Evolutionary conservation across 2,329 filamentous ascomycete species (phyloP).

Genomic region (Parafenestella ontariensis): DNA sequence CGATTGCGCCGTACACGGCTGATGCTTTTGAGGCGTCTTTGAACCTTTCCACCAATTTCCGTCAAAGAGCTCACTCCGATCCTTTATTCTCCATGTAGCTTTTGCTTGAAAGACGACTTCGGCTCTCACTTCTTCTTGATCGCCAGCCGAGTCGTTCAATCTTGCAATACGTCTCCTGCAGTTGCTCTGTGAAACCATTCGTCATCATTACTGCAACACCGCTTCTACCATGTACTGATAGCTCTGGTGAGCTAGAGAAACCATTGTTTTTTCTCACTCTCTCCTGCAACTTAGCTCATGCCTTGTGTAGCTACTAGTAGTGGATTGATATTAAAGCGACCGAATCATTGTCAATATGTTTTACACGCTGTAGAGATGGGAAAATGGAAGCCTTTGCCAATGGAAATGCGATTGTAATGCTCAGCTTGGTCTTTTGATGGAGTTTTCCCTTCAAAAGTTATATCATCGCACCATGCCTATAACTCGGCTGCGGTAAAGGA

Average conservation of each 20-base stretch:
- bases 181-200: no score
- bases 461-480: slow-evolving; percentile 41
- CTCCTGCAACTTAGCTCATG: no score
- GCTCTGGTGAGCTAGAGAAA: no score
- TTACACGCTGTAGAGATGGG: background rate
- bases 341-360: background rate
- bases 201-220: no score
- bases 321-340: no score
- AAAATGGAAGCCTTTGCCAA: background rate
- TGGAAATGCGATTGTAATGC: background rate
- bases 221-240: no score
- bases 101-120: background rate
- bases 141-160: background rate
- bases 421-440: background rate
- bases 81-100: background rate
- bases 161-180: no score
- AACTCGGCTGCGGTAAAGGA: slow-evolving; percentile 42
- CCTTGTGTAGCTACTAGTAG: no score
- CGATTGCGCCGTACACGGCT: background rate
- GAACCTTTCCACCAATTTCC: no score
- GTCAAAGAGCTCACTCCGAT: background rate
- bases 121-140: background rate
- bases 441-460: slow-evolving; percentile 8
- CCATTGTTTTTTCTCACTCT: no score
- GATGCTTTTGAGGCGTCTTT: background rate